phyloP scores from a whole-genome alignment of 768 basidiomycete genomes.

The Panellus pusillus region DNA sequence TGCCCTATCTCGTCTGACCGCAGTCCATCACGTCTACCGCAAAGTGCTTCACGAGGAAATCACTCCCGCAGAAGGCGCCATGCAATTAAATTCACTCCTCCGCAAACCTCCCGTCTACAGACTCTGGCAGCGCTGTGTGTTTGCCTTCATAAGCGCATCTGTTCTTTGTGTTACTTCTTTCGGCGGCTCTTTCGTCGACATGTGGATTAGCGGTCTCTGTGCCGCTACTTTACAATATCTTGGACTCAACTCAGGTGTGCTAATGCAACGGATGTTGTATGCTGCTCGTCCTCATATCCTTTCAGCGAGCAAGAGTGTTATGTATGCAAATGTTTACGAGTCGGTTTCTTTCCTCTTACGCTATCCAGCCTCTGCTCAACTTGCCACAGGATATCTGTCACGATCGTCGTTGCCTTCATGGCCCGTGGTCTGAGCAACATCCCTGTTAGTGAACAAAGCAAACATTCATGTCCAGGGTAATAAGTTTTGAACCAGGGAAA shows the following conservation, averaged over 20 bases:
- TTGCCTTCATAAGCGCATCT: conserved; percentile 77
- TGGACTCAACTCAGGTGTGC: conserved; percentile 62
- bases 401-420: conserved; percentile 81
- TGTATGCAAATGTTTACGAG: conserved; percentile 97
- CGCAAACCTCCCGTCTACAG: conserved; percentile 67
- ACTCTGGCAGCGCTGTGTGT: conserved; percentile 61
- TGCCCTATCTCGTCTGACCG: conserved; percentile 78
- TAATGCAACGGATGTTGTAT: neutral
- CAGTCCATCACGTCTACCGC: conserved; percentile 82
- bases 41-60: conserved; percentile 84
- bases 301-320: conserved; percentile 75
- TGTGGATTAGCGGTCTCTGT: conserved; percentile 75
- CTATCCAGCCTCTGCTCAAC: neutral
- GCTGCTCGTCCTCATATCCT: neutral
- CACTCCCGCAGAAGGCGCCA: conserved; percentile 68
- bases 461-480: neutral
- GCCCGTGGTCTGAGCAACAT: conserved; percentile 79
- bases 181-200: conserved; percentile 78
- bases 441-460: conserved; percentile 27
- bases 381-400: conserved; percentile 68
- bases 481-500: conserved; percentile 36
- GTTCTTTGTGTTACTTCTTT: conserved; percentile 84
- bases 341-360: conserved; percentile 39
- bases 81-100: conserved; percentile 64
- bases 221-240: conserved; percentile 75